A percentile compares a stretch with the other conserved stretches of the same genome.
phyloP scores from a whole-genome alignment of 768 basidiomycete genomes.

The Kwoniella sp. region DNA sequence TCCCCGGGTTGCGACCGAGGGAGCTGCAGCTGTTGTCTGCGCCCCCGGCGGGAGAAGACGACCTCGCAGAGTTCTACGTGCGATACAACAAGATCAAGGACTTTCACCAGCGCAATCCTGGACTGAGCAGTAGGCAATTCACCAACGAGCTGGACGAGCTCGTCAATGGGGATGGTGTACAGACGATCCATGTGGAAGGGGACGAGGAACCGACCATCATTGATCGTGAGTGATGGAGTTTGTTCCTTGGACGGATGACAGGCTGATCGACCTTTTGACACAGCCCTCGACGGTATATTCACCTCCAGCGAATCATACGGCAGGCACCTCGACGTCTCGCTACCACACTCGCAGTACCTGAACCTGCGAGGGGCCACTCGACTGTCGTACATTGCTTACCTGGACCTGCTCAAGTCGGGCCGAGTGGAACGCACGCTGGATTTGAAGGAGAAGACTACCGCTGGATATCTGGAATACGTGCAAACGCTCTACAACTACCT shows the following conservation, averaged over 20 bases:
- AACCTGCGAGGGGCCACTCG: slow-evolving; percentile 75
- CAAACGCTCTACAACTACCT: slow-evolving; percentile 76
- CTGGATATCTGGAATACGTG: slow-evolving; percentile 65
- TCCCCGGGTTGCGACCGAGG: slow-evolving; percentile 55
- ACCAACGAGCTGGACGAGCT: slow-evolving; percentile 77
- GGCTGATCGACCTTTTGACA: not conserved
- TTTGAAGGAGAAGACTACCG: slow-evolving; percentile 41
- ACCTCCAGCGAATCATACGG: slow-evolving; percentile 95
- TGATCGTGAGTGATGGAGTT: slow-evolving; percentile 63
- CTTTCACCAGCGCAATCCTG: slow-evolving; percentile 93
- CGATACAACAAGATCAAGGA: slow-evolving; percentile 94
- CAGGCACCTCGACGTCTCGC: slow-evolving; percentile 87
- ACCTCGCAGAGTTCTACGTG: slow-evolving; percentile 90
- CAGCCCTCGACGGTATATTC: slow-evolving; percentile 60
- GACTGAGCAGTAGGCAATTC: slow-evolving; percentile 64
- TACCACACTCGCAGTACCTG: slow-evolving; percentile 78
- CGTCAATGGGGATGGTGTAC: slow-evolving; percentile 53
- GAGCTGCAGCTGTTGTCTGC: slow-evolving; percentile 44
- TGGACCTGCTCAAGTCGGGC: slow-evolving; percentile 73
- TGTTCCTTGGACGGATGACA: not conserved
- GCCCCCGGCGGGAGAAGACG: slow-evolving; percentile 47
- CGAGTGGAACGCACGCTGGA: slow-evolving; percentile 53
- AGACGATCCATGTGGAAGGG: slow-evolving; percentile 62
- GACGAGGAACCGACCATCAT: slow-evolving; percentile 61
- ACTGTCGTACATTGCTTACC: slow-evolving; percentile 85